Conservation (phyloP, 208 protist genomes). For the Plasmodiophora brassicae region DNA sequence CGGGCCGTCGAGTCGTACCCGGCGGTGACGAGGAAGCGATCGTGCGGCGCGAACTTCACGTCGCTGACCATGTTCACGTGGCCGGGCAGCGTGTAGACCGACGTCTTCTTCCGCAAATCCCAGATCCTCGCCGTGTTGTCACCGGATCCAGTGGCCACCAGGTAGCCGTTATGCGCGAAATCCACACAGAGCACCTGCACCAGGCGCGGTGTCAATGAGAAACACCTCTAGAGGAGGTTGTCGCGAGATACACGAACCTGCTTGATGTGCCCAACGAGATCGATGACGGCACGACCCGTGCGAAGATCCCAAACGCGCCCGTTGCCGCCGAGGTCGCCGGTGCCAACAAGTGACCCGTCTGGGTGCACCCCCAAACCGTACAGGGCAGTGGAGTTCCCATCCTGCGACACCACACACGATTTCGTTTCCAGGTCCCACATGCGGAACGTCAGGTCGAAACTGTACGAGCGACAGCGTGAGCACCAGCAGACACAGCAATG, state of each 20-base stretch:
- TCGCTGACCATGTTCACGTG: conserved; percentile 15
- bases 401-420: background rate
- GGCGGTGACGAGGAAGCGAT: background rate
- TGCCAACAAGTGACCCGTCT: conserved; percentile 37
- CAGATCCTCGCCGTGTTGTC: conserved; percentile 36
- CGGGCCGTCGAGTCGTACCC: background rate
- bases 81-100: background rate
- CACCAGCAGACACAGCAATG: background rate
- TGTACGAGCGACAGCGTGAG: background rate
- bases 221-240: background rate
- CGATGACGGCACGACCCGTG: background rate
- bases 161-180: conserved; percentile 31
- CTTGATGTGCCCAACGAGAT: conserved; percentile 14
- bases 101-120: conserved; percentile 35
- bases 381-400: conserved; percentile 10
- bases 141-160: conserved; percentile 16
- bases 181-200: conserved; percentile 28
- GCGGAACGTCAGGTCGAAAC: conserved; percentile 29
- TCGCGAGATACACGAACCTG: background rate
- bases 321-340: conserved; percentile 35
- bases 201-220: background rate
- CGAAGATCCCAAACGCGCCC: conserved; percentile 30
- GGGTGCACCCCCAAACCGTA: conserved; percentile 33
- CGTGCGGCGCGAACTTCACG: background rate
- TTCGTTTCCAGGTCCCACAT: conserved; percentile 19